phyloP scores from a whole-genome alignment of 129 eudicot species.

The Logfia minima region DNA sequence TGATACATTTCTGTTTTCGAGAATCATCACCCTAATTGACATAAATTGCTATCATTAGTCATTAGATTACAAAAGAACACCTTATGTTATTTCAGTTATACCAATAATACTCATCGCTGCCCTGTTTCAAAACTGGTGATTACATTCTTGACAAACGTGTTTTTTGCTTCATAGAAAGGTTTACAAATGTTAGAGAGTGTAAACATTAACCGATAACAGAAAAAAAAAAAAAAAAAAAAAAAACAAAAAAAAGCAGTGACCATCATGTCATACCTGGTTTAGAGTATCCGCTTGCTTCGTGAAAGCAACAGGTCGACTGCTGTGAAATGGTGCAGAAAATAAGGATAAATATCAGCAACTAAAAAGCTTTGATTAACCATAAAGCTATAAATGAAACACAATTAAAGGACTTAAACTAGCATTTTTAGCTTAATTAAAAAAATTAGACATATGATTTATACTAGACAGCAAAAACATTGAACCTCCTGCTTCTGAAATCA shows the following conservation, averaged over 20 bases:
- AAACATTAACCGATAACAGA: not conserved
- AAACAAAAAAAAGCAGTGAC: not conserved
- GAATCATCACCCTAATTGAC: not conserved
- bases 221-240: too few relatives aligned
- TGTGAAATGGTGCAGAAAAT: not conserved
- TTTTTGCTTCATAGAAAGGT: too few relatives aligned
- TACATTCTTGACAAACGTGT: not conserved
- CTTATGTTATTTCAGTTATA: not conserved
- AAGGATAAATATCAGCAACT: not conserved
- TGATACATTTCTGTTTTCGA: not conserved
- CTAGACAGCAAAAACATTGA: not conserved
- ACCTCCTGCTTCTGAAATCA: not conserved
- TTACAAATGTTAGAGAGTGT: not conserved
- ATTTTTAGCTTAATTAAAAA: not conserved
- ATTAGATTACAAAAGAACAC: not conserved
- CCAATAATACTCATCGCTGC: not conserved
- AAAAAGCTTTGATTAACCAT: not conserved
- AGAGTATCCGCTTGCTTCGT: not conserved
- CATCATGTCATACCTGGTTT: not conserved
- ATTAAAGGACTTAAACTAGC: not conserved
- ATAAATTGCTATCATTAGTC: not conserved
- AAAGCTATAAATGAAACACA: not conserved
- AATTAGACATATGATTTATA: not conserved
- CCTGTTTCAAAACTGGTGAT: not conserved
- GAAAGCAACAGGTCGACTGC: not conserved